Base-by-base conservation (phyloP, 2,329 filamentous ascomycete genomes). In the Raffaelea deltoideospora region DNA sequence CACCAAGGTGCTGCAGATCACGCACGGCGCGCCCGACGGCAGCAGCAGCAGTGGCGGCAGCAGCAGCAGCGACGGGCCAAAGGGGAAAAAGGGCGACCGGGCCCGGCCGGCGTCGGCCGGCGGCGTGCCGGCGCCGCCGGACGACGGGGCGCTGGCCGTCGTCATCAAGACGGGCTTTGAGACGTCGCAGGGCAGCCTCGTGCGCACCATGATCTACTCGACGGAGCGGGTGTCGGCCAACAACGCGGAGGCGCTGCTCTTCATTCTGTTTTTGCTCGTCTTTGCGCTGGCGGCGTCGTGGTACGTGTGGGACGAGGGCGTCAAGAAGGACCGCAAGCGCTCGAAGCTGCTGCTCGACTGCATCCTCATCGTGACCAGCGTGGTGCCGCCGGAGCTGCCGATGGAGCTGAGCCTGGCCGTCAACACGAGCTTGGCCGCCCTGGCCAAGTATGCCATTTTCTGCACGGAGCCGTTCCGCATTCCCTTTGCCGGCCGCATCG, bases 121-220 rank as follows among this genome's bases (percentile, higher is more conserved):
- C 3, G 84, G 84, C 37, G 79, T 96, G 11, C 76, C 79, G 14
- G 52, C 74, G n/a, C 79, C 90, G 26, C 90, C 92, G 0, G 90
- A 98, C 57, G 84, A 90, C 49, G 90, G 90, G 37, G 90, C 87
- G 26, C 73, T 96, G 66, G 90, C 87, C 43, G 73, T 98, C 44
- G 85, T 98, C 32, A 79, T 87, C 52, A 96, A 95, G 71, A 98
- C 90, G 37, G 90, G 90, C 11, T 98, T 98, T 51, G 92, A 98
- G 61, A 98, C 90, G 10, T 96, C 88, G 39, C 92, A 98, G 60
- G 90, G 90, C 44, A 95, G 86, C 58, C 72, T 98, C 41, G 90
- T 98, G 42, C 82, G 90, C 43, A 98, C 90, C 47, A 98, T 98
- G 90, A 98, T 98, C 52, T 98, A 94, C 64, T 95, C 92, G 2